Evolutionary conservation across 1,284 basidiomycete genomes (phyloP).

Genomic region (Cutaneotrichosporon cavernicola): DNA sequence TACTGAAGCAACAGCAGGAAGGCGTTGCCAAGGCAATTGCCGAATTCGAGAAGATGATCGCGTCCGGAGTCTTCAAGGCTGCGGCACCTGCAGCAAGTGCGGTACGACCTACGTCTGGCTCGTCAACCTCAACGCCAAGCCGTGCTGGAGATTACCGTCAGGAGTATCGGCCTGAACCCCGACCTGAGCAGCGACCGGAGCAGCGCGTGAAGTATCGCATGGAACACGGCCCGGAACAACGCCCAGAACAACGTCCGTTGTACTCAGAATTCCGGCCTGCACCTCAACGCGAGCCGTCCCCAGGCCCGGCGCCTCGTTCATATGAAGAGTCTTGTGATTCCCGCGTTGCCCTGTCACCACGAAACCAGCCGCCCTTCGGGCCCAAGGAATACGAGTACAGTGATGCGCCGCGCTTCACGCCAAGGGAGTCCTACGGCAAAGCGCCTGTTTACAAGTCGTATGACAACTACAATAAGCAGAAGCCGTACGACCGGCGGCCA

Average conservation of each 20-base stretch:
- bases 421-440: neutral
- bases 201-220: neutral
- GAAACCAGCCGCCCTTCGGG: constrained; percentile 6
- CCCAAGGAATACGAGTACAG: constrained; percentile 9
- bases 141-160: neutral
- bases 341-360: neutral
- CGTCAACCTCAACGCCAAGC: neutral
- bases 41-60: constrained; percentile 22
- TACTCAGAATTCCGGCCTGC: neutral
- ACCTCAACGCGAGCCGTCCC: neutral
- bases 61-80: neutral
- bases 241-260: neutral
- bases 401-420: neutral
- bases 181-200: neutral
- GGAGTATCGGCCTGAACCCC: neutral
- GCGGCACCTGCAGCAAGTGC: neutral
- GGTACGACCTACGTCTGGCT: neutral
- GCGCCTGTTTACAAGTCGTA: constrained; percentile 11
- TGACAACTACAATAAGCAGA: neutral
- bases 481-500: constrained; percentile 2
- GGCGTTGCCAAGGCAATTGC: constrained; percentile 21
- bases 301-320: neutral
- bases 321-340: neutral
- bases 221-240: neutral
- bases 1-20: constrained; percentile 21